Evolutionary conservation across 345 rosid species (phyloP).

Genomic region (Lepidium didymum): DNA sequence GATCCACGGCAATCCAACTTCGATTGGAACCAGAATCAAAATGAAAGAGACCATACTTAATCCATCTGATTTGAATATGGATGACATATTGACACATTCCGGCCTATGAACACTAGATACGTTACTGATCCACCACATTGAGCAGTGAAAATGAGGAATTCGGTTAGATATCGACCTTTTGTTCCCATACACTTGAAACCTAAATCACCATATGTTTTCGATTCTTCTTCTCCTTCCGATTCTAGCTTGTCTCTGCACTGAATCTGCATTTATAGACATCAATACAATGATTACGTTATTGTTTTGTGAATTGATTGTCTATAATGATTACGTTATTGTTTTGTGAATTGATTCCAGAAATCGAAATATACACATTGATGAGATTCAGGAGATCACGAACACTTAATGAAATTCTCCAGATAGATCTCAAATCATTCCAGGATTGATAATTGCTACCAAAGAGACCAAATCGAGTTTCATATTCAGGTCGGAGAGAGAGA

Average conservation of each 20-base stretch:
- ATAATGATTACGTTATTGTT: too few species aligned
- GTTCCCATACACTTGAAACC: slow-evolving; percentile 64
- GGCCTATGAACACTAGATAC: slow-evolving; percentile 80
- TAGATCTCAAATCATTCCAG: not conserved
- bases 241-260: slow-evolving; percentile 59
- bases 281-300: not conserved
- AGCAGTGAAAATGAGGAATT: slow-evolving; percentile 60
- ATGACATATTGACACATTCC: slow-evolving; percentile 65
- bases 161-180: slow-evolving; percentile 70
- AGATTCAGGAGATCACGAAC: not conserved
- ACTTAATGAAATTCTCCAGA: not conserved
- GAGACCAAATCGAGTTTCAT: not conserved
- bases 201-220: slow-evolving; percentile 81
- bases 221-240: slow-evolving; percentile 44
- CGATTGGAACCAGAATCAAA: slow-evolving; percentile 65
- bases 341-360: not conserved
- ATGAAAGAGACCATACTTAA: slow-evolving; percentile 40
- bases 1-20: slow-evolving; percentile 73
- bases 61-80: slow-evolving; percentile 39
- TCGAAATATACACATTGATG: not conserved
- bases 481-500: not conserved
- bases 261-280: slow-evolving; percentile 33
- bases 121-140: slow-evolving; percentile 90
- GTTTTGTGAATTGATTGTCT: not conserved
- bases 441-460: not conserved